Evolutionary conservation across 768 basidiomycete species (phyloP).

Genomic region (Auricularia sp.): DNA sequence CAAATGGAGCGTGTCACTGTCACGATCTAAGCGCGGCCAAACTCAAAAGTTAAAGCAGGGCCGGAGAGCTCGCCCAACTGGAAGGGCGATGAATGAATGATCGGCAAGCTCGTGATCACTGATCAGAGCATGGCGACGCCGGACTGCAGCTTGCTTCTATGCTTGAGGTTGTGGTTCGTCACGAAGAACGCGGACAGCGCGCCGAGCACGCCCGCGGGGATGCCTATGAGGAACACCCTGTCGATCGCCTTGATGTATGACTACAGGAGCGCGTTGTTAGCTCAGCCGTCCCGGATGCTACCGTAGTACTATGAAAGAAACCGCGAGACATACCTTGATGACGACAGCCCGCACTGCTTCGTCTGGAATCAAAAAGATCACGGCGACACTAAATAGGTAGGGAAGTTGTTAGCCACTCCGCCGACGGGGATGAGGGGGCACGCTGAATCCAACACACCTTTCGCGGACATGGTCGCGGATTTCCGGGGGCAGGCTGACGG

Average conservation of each 20-base stretch:
- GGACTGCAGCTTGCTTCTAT: constrained; percentile 5
- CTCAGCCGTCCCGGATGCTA: background rate
- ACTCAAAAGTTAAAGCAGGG: no score
- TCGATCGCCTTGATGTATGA: constrained; percentile 13
- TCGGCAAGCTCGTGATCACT: no score
- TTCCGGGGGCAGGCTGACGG: constrained; percentile 11
- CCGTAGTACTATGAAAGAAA: background rate
- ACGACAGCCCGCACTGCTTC: constrained; percentile 5
- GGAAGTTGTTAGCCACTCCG: background rate
- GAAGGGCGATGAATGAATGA: no score
- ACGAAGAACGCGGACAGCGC: constrained; percentile 18
- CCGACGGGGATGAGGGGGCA: no score
- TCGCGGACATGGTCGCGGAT: constrained; percentile 15
- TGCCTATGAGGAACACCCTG: constrained; percentile 24
- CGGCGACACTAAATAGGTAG: constrained; percentile 8
- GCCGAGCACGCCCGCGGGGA: constrained; percentile 20
- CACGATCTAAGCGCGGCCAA: no score
- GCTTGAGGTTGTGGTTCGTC: constrained; percentile 23
- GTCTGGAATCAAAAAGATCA: constrained; percentile 19
- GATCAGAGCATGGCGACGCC: constrained; percentile 1
- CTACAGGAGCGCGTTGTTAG: background rate
- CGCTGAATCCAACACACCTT: background rate
- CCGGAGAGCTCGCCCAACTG: no score
- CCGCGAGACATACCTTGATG: background rate
- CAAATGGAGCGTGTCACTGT: no score